Evolutionary conservation across 73 alveolate genomes (phyloP), one percentile per base, ranked within the genome.

Genomic region (Stentor coeruleus): DNA sequence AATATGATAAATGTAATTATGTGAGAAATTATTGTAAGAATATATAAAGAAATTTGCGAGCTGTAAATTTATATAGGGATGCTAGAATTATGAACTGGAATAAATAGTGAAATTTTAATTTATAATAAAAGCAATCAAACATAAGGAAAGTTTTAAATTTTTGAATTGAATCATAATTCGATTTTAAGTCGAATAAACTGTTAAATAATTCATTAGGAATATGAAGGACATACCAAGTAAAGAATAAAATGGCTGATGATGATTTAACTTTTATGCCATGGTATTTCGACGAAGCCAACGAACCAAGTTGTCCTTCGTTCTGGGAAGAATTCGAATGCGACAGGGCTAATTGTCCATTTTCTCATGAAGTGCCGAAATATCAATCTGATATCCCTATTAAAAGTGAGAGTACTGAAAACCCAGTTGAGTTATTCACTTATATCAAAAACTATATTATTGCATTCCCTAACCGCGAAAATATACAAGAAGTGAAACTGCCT

Each of bases 301-400:
- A 49, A 6, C 66, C 66, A 49, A 20, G 6, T 20, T 49, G 66
- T 49, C 66, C 66, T 49, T 49, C 66, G 28, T 49, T 49, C 20
- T 49, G 66, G 66, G 66, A 49, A 49, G 66, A 49, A 6, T 49
- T 49, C 66, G 66, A 49, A 20, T 49, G 66, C 66, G 66, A 49
- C 66, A 49, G 66, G 66, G 28, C 66, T 49, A 11, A 6, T 49
- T 49, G 66, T 49, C 66, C 66, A 6, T 49, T 49, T 49, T 49
- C 66, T 49, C 66, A 49, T 49, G 20, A 49, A 49, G 20, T 20
- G 28, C 28, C 66, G 20, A 49, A 20, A 20, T 49, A 11, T 20
- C 6, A 11, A 20, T 11, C 66, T 20, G 6, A 6, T 20, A 20
- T 49, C 66, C 28, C 20, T 11, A 11, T 49, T 20, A 49, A 6